Evolutionary conservation across 148 eudicot species (phyloP), one percentile per base, ranked within the genome.

Genomic region (Amaranthus palmeri): DNA sequence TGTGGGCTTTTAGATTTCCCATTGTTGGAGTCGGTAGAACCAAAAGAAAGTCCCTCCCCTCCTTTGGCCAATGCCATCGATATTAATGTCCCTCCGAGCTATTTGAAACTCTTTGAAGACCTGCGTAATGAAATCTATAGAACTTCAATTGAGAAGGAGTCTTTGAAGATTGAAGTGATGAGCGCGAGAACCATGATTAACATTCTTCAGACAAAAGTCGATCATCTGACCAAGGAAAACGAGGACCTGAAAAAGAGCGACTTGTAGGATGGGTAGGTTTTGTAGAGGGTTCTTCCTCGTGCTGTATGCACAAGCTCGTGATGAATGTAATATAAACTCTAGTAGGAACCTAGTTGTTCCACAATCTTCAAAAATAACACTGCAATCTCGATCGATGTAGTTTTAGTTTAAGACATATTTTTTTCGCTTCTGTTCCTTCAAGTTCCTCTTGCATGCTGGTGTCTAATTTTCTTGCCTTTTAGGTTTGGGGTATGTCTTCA

Each of bases 111-210:
- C 62, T 92, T 95, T 62, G 90, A 86, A 75, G 89, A 95, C 61
- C 76, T 95, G 65, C 88, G 92, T 60, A 85, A 88, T 36, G 97
- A 90, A 83, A 88, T 95, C 46, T 87, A 92, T 40, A 87, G 85
- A 73, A 88, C 93, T 59, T 95, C 99, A 10, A 88, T 91, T 85
- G 99, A 95, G 82, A 84, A 85, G 80, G 99, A 95, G 82, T 86
- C 97, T 1, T 71, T 95, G 80, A 95, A 91, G 87, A 92, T 91
- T 12, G 99, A 95, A 72, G 84, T 92, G 79, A 95, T 95, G 99
- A 86, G 99, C 62, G 92, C 99, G 8, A 88, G 92, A 82, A 96
- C 99, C 7, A 88, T 95, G 99, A 95, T 95, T 74, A 88, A 90
- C 85, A 81, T 92, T 72, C 97, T 95, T 70, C 97, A 95, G 78